Evolutionary conservation across 352 stramenopile species (phyloP), one percentile per base, ranked within the genome.

Genomic region (Pythium utonaiense): DNA sequence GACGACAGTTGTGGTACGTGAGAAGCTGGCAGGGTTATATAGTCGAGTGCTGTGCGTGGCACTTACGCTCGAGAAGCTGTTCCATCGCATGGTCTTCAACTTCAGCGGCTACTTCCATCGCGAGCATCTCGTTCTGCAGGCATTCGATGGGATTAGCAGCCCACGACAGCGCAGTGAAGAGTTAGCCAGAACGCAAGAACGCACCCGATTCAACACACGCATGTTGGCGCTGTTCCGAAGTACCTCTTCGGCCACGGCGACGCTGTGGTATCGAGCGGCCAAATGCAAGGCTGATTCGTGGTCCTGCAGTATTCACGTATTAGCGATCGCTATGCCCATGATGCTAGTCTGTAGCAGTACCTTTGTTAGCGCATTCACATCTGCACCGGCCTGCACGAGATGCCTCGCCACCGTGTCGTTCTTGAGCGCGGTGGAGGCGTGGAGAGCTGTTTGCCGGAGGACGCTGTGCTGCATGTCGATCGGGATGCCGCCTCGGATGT

Each of bases 391-490:
- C 27, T 82, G 69, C 1, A 87, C 53, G 12, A 87, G 67, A 42
- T 71, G 66, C 47, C 74, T 70, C 3, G 77, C 66, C 21, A 87
- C 56, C 1, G 64, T 44, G 42, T 74, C 64, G 1, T 61, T 68
- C 12, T 62, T 58, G 3, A 83, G 66, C 34, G 69, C 68, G 10
- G 71, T 62, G 0, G 77, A 78, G 3, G 77, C 77, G 44, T 85
- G 77, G 1, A 87, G 60, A 3, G 77, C 77, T 12, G 71, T 83
- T 38, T 85, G 80, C 36, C 75, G 60, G 6, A 87, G 59, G 10
- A 84, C 75, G n/a, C 73, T 87, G 62, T 87, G 75, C 17, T 70
- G 72, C 21, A 69, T 60, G 38, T 87, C 74, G 48, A 87, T 72
- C 0, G 77, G 77, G 28, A 87, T 66, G n/a, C 75, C 77, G 7